A percentile compares a stretch with the other conserved stretches of the same genome.
Evolutionary conservation across 2,329 filamentous ascomycete species (phyloP).

Genomic region (Cordyceps cicadae): DNA sequence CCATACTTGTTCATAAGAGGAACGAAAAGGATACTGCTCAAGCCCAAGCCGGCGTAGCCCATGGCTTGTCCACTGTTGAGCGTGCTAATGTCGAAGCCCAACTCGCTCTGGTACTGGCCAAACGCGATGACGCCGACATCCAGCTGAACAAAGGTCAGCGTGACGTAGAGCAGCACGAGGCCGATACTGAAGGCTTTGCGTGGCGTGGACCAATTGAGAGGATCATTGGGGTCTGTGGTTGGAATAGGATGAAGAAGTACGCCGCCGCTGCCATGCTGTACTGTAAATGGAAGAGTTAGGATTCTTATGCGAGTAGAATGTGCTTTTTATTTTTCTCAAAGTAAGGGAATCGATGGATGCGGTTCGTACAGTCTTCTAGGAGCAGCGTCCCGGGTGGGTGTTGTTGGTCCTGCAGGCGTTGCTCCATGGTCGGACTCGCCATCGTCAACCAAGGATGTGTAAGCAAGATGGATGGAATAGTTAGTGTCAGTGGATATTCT

Average conservation of each 20-base stretch:
- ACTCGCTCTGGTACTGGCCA: constrained; percentile 32
- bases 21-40: constrained; percentile 35
- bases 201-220: constrained; percentile 7
- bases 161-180: constrained; percentile 1
- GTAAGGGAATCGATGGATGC: neutral
- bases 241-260: constrained; percentile 12
- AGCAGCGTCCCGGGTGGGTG: constrained; percentile 4
- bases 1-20: constrained; percentile 39
- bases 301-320: neutral
- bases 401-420: no score
- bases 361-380: neutral
- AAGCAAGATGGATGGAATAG: neutral
- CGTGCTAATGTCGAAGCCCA: constrained; percentile 31
- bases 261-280: neutral
- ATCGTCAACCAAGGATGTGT: no score
- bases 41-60: constrained; percentile 31
- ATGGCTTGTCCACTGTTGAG: constrained; percentile 39
- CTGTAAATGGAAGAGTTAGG: neutral
- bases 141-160: neutral
- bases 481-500: neutral
- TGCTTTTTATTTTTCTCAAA: neutral
- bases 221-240: constrained; percentile 13
- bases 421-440: no score
- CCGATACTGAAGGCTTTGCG: neutral
- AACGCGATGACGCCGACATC: constrained; percentile 20